Evolutionary conservation across 768 basidiomycete genomes (phyloP).

Genomic region (Tylopilus sp.): DNA sequence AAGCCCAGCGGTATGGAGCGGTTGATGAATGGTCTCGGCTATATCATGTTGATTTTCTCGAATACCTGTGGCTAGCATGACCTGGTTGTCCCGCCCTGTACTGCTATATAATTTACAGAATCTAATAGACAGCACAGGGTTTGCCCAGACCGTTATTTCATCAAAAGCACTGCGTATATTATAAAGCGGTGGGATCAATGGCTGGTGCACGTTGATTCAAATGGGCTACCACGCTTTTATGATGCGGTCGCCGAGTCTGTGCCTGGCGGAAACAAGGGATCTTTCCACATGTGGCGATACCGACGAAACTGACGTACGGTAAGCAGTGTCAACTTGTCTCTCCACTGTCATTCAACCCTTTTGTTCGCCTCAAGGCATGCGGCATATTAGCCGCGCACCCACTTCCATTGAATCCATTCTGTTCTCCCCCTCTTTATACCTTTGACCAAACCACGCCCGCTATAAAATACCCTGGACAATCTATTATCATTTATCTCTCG

Average conservation of each 20-base stretch:
- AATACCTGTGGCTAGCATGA: background rate
- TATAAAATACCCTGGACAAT: too few relatives aligned
- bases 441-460: too few relatives aligned
- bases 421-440: background rate
- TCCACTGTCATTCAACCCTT: background rate
- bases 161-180: background rate
- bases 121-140: background rate
- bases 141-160: background rate
- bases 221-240: background rate
- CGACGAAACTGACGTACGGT: constrained; percentile 1
- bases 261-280: too few relatives aligned
- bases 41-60: background rate
- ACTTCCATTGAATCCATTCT: constrained; percentile 4
- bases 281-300: background rate
- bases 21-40: constrained; percentile 6
- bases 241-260: too few relatives aligned
- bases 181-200: background rate
- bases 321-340: constrained; percentile 6
- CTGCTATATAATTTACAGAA: constrained; percentile 1
- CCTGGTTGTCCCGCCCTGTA: constrained; percentile 10
- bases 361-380: constrained; percentile 27
- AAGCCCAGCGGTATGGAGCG: constrained; percentile 15
- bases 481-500: too few relatives aligned
- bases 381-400: constrained; percentile 2
- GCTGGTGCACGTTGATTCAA: background rate